Base-by-base conservation (phyloP, 2,329 filamentous ascomycete genomes). In the Albophoma yamanashiensis region DNA sequence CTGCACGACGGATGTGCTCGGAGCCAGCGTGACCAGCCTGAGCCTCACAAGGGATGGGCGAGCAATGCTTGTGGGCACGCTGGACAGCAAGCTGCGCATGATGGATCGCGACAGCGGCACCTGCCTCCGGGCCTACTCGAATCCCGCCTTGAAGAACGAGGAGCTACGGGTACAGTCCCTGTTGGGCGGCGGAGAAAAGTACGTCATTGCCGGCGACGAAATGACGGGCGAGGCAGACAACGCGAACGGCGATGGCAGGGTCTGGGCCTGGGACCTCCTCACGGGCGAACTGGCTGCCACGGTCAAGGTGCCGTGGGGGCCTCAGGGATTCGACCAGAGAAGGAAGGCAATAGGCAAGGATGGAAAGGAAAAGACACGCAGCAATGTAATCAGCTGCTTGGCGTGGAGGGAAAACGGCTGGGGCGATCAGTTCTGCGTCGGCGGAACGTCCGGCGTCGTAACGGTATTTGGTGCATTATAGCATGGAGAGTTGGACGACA, bases 221-320 rank as follows among this genome's bases (percentile, higher is more conserved):
- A 79, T 82, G 58, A 67, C 65, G 1, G 70, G 62, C 25, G 70
- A 67, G 38, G 38, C 64, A 45, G 68, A 59, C n/a, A 53, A 59
- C 25, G 47, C 59, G 2, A 61, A 63, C 56, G 75, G 75, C 3
- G 78, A 88, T 62, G 89, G 89, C 2, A 79, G 79, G 67, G 74
- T 92, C 9, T 87, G 87, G 77, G 90, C 85, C 1, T 97, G 93
- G 93, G 92, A 97, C 75, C 76, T 96, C 25, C 71, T 96, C 59
- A 88, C 82, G 7, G 92, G 91, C 1, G 82, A 86, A 59, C 70
- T 89, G 57, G 78, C 84, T 61, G 84, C 88, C 39, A 84, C 78
- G 64, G 74, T 96, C 7, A 74, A 71, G 42, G 76, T 84, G 4
- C 81, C 83, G 0, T 84, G 82, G 82, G 82, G 82, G 1, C 80